Percentiles rank a stretch among this genome's conserved stretches.
These are phyloP conservation scores for Naganishia sp. DNA, from an alignment of 1,284 basidiomycete species.

Conservation along the genomic window DNA sequence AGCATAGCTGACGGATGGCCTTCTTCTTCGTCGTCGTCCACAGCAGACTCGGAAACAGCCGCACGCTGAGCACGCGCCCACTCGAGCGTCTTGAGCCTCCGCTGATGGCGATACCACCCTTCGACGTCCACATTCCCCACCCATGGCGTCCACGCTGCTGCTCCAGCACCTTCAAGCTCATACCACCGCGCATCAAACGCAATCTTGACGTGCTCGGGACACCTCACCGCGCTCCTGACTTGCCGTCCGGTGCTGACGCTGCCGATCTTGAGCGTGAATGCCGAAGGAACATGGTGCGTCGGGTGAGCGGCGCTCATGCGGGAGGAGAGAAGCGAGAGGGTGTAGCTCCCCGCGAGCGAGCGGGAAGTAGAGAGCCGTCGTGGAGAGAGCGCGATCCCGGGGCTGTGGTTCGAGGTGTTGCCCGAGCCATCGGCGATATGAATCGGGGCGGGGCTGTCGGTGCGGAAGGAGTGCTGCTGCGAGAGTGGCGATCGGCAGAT, in stretches of 20 bases:
- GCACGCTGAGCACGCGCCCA: conserved; percentile 6
- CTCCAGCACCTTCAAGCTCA: conserved; percentile 39
- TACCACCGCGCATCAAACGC: conserved; percentile 51
- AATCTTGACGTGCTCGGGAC: conserved; percentile 41
- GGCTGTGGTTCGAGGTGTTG: not conserved
- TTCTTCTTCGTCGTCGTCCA: conserved; percentile 14
- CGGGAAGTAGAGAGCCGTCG: conserved; percentile 28
- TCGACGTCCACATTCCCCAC: conserved; percentile 50
- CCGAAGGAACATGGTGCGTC: conserved; percentile 29
- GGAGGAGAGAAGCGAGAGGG: conserved; percentile 33
- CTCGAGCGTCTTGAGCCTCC: conserved; percentile 1
- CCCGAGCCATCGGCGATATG: not conserved
- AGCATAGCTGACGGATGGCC: conserved; percentile 2
- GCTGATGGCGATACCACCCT: conserved; percentile 39
- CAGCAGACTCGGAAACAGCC: not conserved
- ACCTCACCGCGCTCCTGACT: conserved; percentile 41
- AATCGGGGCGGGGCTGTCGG: conserved; percentile 12
- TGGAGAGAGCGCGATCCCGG: conserved; percentile 8
- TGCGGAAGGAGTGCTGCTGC: conserved; percentile 17
- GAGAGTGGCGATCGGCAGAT: conserved; percentile 25
- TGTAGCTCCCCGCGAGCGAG: conserved; percentile 34
- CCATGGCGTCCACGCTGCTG: conserved; percentile 47
- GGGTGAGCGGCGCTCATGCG: conserved; percentile 34
- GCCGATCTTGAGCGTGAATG: conserved; percentile 33
- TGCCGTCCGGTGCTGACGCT: conserved; percentile 31